Conservation (phyloP, 306 rosid species). For the Carpinus viminea region DNA sequence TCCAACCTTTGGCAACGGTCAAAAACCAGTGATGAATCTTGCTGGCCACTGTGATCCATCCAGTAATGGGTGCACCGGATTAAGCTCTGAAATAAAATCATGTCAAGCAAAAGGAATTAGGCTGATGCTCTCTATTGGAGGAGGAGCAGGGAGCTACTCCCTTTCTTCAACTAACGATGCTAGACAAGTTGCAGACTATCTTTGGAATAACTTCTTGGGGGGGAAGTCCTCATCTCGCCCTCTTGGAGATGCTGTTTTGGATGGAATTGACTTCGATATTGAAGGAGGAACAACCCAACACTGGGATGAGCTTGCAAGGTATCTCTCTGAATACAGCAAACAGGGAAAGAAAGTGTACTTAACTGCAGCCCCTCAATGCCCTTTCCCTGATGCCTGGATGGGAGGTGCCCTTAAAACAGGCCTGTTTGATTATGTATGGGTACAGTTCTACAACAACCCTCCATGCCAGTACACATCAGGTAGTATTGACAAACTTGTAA, state of each 20-base stretch:
- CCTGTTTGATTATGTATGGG: constrained; percentile 65
- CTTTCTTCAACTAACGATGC: constrained; percentile 54
- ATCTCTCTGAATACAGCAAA: constrained; percentile 38
- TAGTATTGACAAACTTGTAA: constrained; percentile 33
- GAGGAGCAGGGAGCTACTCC: constrained; percentile 54
- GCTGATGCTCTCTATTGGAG: constrained; percentile 59
- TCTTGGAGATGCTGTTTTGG: constrained; percentile 50
- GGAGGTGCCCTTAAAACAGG: constrained; percentile 55
- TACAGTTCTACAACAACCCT: constrained; percentile 65
- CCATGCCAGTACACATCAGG: constrained; percentile 52
- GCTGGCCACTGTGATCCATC: constrained; percentile 55
- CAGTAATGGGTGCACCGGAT: constrained; percentile 35
- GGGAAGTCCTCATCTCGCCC: constrained; percentile 53
- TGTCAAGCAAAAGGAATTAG: constrained; percentile 51
- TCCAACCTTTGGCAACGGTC: constrained; percentile 50
- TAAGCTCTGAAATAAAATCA: constrained; percentile 43
- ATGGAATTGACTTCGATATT: constrained; percentile 65
- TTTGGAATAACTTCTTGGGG: constrained; percentile 66
- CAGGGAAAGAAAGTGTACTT: constrained; percentile 52
- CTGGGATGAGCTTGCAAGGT: constrained; percentile 57
- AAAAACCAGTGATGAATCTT: constrained; percentile 42
- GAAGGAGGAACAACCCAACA: constrained; percentile 55
- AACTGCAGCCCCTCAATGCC: constrained; percentile 61
- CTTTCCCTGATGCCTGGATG: constrained; percentile 60
- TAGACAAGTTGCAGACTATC: constrained; percentile 44